phyloP scores from a whole-genome alignment of 257 asterid species.

The Solanum tarijense region DNA sequence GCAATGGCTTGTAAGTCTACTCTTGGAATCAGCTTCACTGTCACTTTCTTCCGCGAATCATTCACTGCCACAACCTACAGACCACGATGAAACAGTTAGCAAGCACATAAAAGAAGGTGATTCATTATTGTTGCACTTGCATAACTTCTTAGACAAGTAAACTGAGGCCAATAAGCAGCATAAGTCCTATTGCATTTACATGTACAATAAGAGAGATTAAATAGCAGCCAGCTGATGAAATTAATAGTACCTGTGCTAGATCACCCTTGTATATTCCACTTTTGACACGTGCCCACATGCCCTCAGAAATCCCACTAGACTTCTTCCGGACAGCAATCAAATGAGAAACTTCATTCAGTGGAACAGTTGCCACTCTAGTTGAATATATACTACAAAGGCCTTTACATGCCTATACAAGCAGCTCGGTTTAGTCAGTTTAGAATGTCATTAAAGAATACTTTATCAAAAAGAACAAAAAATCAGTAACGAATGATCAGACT shows the following conservation, averaged over 20 bases:
- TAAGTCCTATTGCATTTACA: background rate
- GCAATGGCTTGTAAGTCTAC: slow-evolving; percentile 87
- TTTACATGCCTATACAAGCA: slow-evolving; percentile 59
- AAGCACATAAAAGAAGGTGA: background rate
- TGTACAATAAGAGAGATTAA: background rate
- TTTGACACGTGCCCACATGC: slow-evolving; percentile 96
- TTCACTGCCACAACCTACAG: slow-evolving; percentile 68
- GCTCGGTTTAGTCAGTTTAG: background rate
- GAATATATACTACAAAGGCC: slow-evolving; percentile 63
- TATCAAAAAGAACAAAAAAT: background rate
- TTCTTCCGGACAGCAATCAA: slow-evolving; percentile 51
- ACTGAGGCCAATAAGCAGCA: background rate
- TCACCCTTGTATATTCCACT: slow-evolving; percentile 96
- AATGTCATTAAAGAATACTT: background rate
- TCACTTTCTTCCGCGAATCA: slow-evolving; percentile 55
- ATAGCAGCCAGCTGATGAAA: slow-evolving; percentile 1
- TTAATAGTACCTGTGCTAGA: slow-evolving; percentile 57
- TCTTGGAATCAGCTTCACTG: slow-evolving; percentile 83
- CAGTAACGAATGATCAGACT: background rate
- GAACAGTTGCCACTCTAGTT: slow-evolving; percentile 50
- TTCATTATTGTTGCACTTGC: background rate
- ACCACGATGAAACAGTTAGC: slow-evolving; percentile 4
- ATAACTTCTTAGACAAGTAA: background rate
- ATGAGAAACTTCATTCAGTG: slow-evolving; percentile 51
- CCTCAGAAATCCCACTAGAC: slow-evolving; percentile 55